Evolutionary conservation across 495 filamentous ascomycete genomes (phyloP), one percentile per base, ranked within the genome.

Genomic region (Margaritispora aquatica): DNA sequence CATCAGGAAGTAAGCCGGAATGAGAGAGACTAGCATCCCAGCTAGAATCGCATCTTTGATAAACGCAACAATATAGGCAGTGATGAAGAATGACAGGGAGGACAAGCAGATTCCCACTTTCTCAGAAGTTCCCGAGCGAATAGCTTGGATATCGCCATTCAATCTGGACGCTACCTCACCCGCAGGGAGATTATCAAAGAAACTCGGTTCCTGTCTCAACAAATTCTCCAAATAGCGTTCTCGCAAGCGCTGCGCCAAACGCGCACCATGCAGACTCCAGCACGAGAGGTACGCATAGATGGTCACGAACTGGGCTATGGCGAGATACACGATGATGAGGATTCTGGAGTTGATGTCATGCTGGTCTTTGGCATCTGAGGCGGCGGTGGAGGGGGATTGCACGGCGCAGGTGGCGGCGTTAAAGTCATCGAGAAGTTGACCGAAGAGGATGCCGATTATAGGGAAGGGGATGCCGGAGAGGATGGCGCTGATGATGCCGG

Each of bases 1-100:
- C 82, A 88, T 87, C 15, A 87, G 19, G 38, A 88, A 73, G 63
- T 83, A 88, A n/a, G 84, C 84, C 0, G 85, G 85, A 24, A 88
- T 70, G 58, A 88, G 59, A 0, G 81, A 84, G 31, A 88, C 66
- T 1, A 84, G 68, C 60, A 82, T 81, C 5, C 66, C 78, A 3
- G 79, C 77, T 17, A 82, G 70, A 63, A 67, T 75, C 20, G 69
- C 68, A 27, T 83, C 73, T 62, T 83, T 84, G 66, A 85, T 79
- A 58, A 87, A 87, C 8, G 83, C 80, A 2, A 88, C 80, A 34
- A 86, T 71, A 61, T 86, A 88, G 0, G 82, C 80, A 2, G 83
- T 80, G 27, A 86, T 64, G 63, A 88, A 85, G 63, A 83, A 86
- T 2, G 81, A 77, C 4, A 83, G 60, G 47, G 77, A 80, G 24